These are phyloP conservation scores for Aspergillus ostianus DNA, from an alignment of 495 filamentous ascomycete species.

Conservation along the genomic window DNA sequence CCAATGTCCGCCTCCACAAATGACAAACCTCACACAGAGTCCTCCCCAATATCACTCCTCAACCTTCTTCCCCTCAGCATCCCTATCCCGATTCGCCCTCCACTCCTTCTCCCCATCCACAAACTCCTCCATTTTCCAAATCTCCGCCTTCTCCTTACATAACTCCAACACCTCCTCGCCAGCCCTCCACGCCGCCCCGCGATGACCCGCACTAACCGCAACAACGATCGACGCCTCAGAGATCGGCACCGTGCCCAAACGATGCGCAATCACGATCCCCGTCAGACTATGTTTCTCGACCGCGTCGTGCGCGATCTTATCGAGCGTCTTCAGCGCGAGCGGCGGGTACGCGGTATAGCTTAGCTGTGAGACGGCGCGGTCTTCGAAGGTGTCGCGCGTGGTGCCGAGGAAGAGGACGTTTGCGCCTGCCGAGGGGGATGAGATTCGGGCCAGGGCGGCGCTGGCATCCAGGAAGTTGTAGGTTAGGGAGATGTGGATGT, in stretches of 20 bases:
- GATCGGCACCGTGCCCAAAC: constrained; percentile 83
- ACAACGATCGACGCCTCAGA: constrained; percentile 91
- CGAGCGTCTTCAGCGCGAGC: constrained; percentile 73
- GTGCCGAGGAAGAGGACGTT: constrained; percentile 88
- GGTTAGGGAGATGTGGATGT: constrained; percentile 54
- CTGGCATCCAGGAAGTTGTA: constrained; percentile 58
- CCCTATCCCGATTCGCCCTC: constrained; percentile 86
- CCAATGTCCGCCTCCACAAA: background rate
- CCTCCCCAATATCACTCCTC: background rate
- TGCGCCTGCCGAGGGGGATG: constrained; percentile 79
- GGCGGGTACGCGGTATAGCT: constrained; percentile 80
- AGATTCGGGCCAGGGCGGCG: constrained; percentile 61
- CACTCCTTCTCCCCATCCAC: constrained; percentile 75
- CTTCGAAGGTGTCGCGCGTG: constrained; percentile 79
- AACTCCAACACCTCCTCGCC: constrained; percentile 88
- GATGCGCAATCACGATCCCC: constrained; percentile 76
- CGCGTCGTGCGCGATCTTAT: constrained; percentile 61
- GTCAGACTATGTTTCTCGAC: constrained; percentile 58
- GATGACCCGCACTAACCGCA: constrained; percentile 80
- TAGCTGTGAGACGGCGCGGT: constrained; percentile 71
- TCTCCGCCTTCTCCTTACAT: constrained; percentile 82
- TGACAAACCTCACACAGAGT: background rate
- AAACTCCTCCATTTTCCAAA: constrained; percentile 97
- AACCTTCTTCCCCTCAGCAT: constrained; percentile 36
- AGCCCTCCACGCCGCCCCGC: constrained; percentile 83